Conservation (phyloP, 2,329 filamentous ascomycete species). For the Sporothrix pallida region DNA sequence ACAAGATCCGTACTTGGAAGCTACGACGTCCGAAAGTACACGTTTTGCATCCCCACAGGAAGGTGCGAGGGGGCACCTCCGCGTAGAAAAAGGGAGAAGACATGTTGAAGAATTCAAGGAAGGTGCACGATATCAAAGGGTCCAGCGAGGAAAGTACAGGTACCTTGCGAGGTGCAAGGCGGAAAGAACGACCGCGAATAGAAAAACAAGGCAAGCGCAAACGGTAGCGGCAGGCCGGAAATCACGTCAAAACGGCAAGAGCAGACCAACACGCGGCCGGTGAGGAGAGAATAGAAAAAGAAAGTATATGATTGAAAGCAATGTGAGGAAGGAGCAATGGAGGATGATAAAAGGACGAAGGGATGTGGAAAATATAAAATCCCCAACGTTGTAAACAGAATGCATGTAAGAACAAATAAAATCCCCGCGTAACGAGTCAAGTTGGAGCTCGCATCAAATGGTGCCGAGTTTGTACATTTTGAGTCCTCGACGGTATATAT, state of each 20-base stretch:
- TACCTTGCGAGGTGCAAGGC: neutral
- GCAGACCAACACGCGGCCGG: neutral
- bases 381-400: no score
- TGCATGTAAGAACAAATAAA: no score
- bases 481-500: neutral
- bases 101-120: conserved; percentile 10
- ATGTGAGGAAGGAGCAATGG: neutral
- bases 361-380: neutral
- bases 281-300: neutral
- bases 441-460: neutral
- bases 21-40: no score
- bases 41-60: neutral
- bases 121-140: neutral
- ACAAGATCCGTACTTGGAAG: neutral
- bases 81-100: neutral
- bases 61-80: neutral
- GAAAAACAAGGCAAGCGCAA: neutral
- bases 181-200: neutral
- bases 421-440: neutral
- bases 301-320: neutral
- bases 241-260: neutral
- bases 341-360: neutral
- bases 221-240: no score
- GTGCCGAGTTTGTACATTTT: conserved; percentile 1
- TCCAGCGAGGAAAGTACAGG: neutral